phyloP scores from a whole-genome alignment of 2,329 filamentous ascomycete genomes.

The Nothopassalora personata region DNA sequence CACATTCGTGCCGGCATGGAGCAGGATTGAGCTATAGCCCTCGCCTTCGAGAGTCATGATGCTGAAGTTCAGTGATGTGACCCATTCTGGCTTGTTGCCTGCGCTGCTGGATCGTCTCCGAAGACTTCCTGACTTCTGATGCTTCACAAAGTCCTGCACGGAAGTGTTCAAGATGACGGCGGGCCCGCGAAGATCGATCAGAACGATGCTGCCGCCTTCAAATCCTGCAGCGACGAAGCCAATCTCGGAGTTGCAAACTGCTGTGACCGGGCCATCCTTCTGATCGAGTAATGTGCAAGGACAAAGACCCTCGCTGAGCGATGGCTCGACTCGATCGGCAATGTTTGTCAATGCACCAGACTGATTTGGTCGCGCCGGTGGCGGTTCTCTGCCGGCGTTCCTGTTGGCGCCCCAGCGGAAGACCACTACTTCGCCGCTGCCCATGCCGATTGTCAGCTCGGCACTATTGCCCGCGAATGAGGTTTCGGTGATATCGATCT shows the following conservation, averaged over 20 bases:
- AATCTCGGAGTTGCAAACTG: conserved; percentile 79
- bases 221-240: conserved; percentile 88
- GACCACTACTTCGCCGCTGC: conserved; percentile 75
- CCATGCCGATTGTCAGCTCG: conserved; percentile 77
- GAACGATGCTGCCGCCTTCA: conserved; percentile 70
- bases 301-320: conserved; percentile 71
- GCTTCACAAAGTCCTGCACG: conserved; percentile 67
- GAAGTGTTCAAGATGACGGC: conserved; percentile 72
- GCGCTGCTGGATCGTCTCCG: conserved; percentile 48
- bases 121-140: conserved; percentile 72
- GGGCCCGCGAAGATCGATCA: conserved; percentile 85
- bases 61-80: conserved; percentile 80
- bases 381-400: conserved; percentile 59
- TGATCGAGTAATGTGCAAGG: conserved; percentile 78
- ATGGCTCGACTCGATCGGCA: conserved; percentile 63
- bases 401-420: conserved; percentile 85
- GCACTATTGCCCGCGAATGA: conserved; percentile 75
- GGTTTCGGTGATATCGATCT: conserved; percentile 72
- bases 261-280: conserved; percentile 74
- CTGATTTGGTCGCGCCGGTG: conserved; percentile 45
- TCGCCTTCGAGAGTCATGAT: conserved; percentile 93
- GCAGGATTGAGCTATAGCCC: conserved; percentile 86
- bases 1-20: conserved; percentile 82
- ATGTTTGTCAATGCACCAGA: conserved; percentile 63
- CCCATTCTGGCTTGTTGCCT: conserved; percentile 59